phyloP scores from a whole-genome alignment of 176 grass and related monocot species.

The Carex kokanica region DNA sequence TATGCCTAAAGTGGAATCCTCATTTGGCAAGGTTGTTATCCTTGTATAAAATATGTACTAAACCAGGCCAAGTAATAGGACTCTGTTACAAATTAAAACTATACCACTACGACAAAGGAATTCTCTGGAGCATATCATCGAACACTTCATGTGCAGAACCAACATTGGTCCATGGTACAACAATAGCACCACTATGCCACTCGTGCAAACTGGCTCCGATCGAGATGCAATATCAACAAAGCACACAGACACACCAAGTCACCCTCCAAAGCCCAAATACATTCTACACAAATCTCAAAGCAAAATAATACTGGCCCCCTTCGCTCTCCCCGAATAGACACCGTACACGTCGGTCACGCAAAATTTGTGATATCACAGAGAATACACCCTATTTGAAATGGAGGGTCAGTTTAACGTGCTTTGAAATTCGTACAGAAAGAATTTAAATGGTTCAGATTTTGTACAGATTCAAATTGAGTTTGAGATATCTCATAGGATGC shows the following conservation, averaged over 20 bases:
- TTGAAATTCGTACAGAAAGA: too few species aligned
- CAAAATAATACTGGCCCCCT: too few species aligned
- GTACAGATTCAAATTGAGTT: too few species aligned
- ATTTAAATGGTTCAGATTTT: too few species aligned
- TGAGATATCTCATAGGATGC: too few species aligned
- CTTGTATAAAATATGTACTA: not conserved
- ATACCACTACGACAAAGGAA: not conserved
- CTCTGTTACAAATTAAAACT: not conserved
- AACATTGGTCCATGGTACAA: not conserved
- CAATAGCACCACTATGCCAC: not conserved
- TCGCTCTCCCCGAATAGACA: too few species aligned
- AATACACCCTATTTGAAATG: too few species aligned
- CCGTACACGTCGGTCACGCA: too few species aligned
- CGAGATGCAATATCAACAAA: not conserved
- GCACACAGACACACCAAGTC: not conserved
- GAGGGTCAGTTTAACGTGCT: too few species aligned
- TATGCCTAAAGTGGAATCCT: not conserved
- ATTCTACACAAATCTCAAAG: too few species aligned
- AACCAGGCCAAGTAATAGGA: not conserved
- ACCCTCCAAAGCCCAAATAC: not conserved
- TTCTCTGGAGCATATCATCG: slow-evolving; percentile 3
- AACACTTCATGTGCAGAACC: not conserved
- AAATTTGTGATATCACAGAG: too few species aligned
- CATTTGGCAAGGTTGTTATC: not conserved
- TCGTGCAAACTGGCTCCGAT: not conserved